Evolutionary conservation across 148 eudicot species (phyloP), one percentile per base, ranked within the genome.

Genomic region (Suaeda aralocaspica): DNA sequence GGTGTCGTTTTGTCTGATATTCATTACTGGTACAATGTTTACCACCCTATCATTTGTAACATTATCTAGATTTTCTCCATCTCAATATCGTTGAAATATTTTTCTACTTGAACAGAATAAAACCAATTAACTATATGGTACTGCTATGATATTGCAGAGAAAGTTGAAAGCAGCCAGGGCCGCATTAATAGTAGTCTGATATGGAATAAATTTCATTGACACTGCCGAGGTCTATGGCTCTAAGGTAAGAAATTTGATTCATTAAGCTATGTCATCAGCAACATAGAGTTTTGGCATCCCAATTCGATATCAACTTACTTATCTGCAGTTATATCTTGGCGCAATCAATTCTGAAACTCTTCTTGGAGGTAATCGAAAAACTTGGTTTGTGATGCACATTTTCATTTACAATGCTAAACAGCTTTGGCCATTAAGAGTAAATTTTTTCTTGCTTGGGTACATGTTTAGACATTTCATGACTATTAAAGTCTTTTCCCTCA

Each of bases 161-260:
- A 94, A 86, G 83, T 58, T 94, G 83, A 91, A 91, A 82, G 97
- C 90, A 61, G 92, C 96, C 6, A 94, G 87, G 82, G 70, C 80
- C 31, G 99, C 99, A 69, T 94, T 71, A 92, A 94, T 69, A 74
- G 87, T 33, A 94, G 96, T 67, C 68, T 51, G 97, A 94, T 76
- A 80, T 83, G 99, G 97, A 46, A 89, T 94, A 26, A 89, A 80
- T 69, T 88, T 87, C 66, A 69, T 94, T 70, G 98, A 94, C 78
- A 94, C 98, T 63, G 98, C 98, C 33, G 98, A 94, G 76, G 96
- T 94, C 72, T 91, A 94, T 75, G 99, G 99, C 61, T 89, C 97
- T 67, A 79, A 72, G 93, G 97, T 94, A 71, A 77, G 90, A 59
- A 12, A 29, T 67, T 28, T 22, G 18, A 6, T 69, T 72, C 41